Evolutionary conservation across 2,329 filamentous ascomycete genomes (phyloP).

Genomic region (Penicillium thymicola): DNA sequence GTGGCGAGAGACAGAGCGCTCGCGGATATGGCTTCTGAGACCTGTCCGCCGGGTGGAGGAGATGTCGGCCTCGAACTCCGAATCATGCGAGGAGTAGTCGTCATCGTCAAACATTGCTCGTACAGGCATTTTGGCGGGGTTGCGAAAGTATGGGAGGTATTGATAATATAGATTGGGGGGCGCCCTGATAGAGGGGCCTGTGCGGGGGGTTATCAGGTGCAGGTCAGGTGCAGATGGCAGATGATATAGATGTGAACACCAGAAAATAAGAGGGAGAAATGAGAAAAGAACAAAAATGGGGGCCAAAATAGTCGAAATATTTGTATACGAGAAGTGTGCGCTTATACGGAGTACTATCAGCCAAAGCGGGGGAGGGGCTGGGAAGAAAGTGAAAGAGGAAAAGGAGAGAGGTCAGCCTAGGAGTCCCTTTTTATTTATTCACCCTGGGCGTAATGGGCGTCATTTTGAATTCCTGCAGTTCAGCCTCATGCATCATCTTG

Average conservation of each 20-base stretch:
- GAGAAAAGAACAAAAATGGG: conserved; percentile 1
- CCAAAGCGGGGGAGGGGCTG: conserved; percentile 6
- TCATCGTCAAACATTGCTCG: conserved; percentile 6
- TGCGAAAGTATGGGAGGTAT: not conserved
- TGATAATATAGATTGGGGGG: not conserved
- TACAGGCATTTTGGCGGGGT: conserved; percentile 16
- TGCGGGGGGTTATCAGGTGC: not conserved
- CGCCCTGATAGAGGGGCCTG: conserved; percentile 6
- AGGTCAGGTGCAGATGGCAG: conserved; percentile 20
- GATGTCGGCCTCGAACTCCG: conserved; percentile 36
- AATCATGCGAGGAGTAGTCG: conserved; percentile 25
- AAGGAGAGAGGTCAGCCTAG: not conserved
- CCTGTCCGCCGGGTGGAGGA: conserved; percentile 32
- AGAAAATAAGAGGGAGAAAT: conserved; percentile 1
- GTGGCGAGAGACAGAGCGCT: conserved; percentile 35
- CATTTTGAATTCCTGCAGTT: conserved; percentile 1
- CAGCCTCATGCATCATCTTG: conserved; percentile 10
- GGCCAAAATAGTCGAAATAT: not conserved
- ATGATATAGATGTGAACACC: conserved; percentile 17
- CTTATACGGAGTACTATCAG: not conserved
- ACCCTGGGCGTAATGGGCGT: conserved; percentile 3
- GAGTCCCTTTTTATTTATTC: conserved; percentile 9
- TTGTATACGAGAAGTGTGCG: conserved; percentile 14
- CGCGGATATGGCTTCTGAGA: conserved; percentile 21
- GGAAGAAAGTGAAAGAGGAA: not conserved